A percentile compares a stretch with the other conserved stretches of the same genome.
Conservation (phyloP, 2,329 filamentous ascomycete species). For the Graphium sp. region DNA sequence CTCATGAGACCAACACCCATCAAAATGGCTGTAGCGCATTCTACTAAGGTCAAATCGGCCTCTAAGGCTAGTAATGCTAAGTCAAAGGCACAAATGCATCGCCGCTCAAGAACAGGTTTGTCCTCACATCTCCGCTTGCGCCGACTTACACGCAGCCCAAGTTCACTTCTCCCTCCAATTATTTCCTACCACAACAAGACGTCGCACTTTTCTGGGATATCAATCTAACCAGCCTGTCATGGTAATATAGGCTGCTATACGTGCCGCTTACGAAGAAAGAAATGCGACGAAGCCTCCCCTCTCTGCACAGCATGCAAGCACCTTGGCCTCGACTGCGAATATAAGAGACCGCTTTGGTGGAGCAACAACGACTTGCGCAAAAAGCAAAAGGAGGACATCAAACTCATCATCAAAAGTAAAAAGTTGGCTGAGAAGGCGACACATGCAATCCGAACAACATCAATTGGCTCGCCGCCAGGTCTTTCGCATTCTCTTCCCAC, state of each 20-base stretch:
- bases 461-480: conserved; percentile 46
- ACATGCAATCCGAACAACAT: conserved; percentile 32
- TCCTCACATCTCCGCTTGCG: conserved; percentile 14
- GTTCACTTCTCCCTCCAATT: conserved; percentile 8
- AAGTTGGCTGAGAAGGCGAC: conserved; percentile 80
- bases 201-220: background rate
- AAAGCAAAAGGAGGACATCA: conserved; percentile 86
- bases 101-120: conserved; percentile 82
- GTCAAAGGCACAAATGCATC: conserved; percentile 73
- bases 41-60: conserved; percentile 39
- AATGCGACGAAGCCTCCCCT: conserved; percentile 49
- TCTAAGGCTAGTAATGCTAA: conserved; percentile 39
- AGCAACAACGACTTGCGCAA: conserved; percentile 76
- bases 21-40: conserved; percentile 46
- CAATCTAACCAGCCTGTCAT: background rate
- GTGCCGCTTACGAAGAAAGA: conserved; percentile 49
- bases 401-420: conserved; percentile 92
- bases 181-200: background rate
- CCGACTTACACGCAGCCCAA: conserved; percentile 7
- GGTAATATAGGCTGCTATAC: conserved; percentile 43
- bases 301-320: conserved; percentile 50
- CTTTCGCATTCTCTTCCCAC: conserved; percentile 70
- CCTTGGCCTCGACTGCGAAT: conserved; percentile 80
- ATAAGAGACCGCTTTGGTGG: conserved; percentile 96
- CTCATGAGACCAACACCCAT: conserved; percentile 15